Conservation (phyloP, 257 asterid species). For the Solanum appendiculatum region DNA sequence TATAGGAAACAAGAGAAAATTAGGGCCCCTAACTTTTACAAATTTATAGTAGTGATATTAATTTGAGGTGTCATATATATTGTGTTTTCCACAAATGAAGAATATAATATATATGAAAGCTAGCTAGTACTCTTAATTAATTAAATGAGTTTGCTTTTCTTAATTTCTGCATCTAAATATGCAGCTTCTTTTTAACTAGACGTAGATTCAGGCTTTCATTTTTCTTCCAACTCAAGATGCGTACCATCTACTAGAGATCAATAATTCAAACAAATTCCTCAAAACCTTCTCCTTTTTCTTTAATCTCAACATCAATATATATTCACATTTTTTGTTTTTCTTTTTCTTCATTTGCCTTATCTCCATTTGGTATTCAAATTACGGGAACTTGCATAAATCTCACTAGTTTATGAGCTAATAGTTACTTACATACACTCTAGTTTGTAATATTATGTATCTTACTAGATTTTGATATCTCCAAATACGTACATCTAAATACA, state of each 20-base stretch:
- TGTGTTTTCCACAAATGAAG: not conserved
- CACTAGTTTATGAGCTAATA: too few species aligned
- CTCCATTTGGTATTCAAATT: too few species aligned
- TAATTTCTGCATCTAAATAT: not conserved
- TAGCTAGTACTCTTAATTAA: not conserved
- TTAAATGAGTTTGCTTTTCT: not conserved
- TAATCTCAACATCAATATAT: not conserved
- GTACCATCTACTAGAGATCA: not conserved
- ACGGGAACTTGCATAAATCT: too few species aligned
- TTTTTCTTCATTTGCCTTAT: not conserved
- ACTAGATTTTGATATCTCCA: too few species aligned
- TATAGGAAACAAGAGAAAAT: not conserved
- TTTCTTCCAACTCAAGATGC: not conserved
- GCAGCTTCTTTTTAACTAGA: not conserved
- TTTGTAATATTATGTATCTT: too few species aligned
- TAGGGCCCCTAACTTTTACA: not conserved
- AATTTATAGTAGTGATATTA: not conserved
- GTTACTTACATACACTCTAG: too few species aligned
- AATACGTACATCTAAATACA: too few species aligned
- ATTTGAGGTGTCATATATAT: not conserved
- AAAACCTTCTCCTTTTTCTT: not conserved
- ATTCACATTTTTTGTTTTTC: not conserved
- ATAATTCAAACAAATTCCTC: not conserved
- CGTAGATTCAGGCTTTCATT: not conserved
- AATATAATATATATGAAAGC: not conserved